These are phyloP conservation scores for Sporisorium reilianum DNA, from an alignment of 1,284 basidiomycete species.

Conservation along the genomic window DNA sequence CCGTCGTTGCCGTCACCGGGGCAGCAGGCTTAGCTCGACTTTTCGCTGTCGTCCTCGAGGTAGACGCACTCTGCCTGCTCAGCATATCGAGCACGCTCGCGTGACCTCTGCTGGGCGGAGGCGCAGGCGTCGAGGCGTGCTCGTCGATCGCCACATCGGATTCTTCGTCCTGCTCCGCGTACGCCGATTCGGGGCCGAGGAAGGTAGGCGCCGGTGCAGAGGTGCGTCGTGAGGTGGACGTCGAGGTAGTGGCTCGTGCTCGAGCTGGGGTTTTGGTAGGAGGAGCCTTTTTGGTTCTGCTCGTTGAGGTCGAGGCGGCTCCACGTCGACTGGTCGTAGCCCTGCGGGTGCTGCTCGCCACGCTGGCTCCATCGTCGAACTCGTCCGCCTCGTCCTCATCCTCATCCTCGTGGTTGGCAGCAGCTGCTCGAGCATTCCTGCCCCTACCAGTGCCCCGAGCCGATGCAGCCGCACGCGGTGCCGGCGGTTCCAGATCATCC, in stretches of 20 bases:
- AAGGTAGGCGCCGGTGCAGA: slow-evolving; percentile 28
- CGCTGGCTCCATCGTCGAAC: slow-evolving; percentile 19
- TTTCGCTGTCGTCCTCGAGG: not conserved
- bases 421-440: slow-evolving; percentile 1
- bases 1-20: slow-evolving; percentile 7
- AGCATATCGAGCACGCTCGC: slow-evolving; percentile 41
- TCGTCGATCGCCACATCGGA: slow-evolving; percentile 33
- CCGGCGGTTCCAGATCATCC: slow-evolving; percentile 41
- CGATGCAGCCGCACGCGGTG: slow-evolving; percentile 3
- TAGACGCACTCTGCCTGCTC: slow-evolving; percentile 10
- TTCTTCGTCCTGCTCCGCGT: slow-evolving; percentile 31
- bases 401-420: slow-evolving; percentile 15
- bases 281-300: slow-evolving; percentile 12
- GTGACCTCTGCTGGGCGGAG: slow-evolving; percentile 17
- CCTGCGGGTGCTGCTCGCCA: slow-evolving; percentile 17
- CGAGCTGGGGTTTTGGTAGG: slow-evolving; percentile 8
- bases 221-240: slow-evolving; percentile 12
- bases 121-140: slow-evolving; percentile 20
- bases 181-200: slow-evolving; percentile 39
- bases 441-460: slow-evolving; percentile 3
- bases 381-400: slow-evolving; percentile 23
- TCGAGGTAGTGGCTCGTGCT: not conserved
- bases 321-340: slow-evolving; percentile 6
- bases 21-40: slow-evolving; percentile 3
- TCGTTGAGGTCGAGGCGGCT: slow-evolving; percentile 3